Conservation (phyloP, 495 filamentous ascomycete genomes). For the Aspergillus leporis region DNA sequence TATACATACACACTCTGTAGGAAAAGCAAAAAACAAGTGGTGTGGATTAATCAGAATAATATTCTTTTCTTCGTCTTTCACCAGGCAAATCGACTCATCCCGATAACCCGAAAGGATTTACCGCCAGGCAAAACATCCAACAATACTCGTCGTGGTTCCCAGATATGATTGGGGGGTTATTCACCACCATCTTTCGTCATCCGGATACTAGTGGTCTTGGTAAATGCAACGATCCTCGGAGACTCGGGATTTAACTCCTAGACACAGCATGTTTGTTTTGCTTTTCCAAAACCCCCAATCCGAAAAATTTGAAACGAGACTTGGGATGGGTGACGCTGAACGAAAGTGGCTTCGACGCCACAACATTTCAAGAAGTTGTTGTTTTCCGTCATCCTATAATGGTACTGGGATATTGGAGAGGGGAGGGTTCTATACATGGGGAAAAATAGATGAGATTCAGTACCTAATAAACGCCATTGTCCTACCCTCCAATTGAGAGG, state of each 20-base stretch:
- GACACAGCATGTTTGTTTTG: not conserved
- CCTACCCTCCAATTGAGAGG: not conserved
- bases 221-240: constrained; percentile 1
- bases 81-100: not conserved
- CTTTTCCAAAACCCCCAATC: too few relatives aligned
- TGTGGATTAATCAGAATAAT: not conserved
- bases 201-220: constrained; percentile 7
- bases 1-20: not conserved
- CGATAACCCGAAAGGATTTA: constrained; percentile 1
- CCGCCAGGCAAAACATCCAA: not conserved
- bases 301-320: not conserved
- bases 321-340: not conserved
- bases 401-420: not conserved
- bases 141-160: not conserved
- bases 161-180: constrained; percentile 3
- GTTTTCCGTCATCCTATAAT: too few relatives aligned
- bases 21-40: not conserved
- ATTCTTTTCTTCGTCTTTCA: not conserved
- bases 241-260: not conserved
- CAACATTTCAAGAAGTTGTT: too few relatives aligned
- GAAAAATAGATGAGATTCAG: not conserved
- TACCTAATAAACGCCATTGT: constrained; percentile 1
- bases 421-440: not conserved
- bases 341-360: too few relatives aligned
- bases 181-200: constrained; percentile 5